phyloP scores from a whole-genome alignment of 1,139 yeast genomes.

The Sugiyamaella grinbergsii region DNA sequence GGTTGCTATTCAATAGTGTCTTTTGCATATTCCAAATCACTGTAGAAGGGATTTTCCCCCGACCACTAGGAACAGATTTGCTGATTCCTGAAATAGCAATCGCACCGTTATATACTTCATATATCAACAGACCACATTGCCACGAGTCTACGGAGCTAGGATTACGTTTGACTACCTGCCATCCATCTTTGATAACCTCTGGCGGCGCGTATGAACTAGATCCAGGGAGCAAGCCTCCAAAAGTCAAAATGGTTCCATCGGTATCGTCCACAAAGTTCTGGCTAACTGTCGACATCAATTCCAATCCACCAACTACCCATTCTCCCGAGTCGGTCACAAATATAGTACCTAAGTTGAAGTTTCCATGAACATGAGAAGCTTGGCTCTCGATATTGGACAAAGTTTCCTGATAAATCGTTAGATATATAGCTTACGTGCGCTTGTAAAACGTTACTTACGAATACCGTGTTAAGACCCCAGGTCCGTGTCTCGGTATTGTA shows the following conservation, averaged over 20 bases:
- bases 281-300: conserved; percentile 47
- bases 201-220: conserved; percentile 47
- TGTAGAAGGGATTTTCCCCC: conserved; percentile 32
- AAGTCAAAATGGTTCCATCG: conserved; percentile 34
- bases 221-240: conserved; percentile 42
- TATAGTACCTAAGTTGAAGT: conserved; percentile 58
- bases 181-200: conserved; percentile 49
- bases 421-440: not conserved
- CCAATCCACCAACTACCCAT: conserved; percentile 87
- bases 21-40: conserved; percentile 30
- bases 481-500: conserved; percentile 45
- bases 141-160: conserved; percentile 56
- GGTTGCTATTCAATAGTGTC: conserved; percentile 34
- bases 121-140: conserved; percentile 60
- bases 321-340: conserved; percentile 72
- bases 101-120: conserved; percentile 48
- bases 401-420: conserved; percentile 42
- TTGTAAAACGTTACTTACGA: conserved; percentile 17
- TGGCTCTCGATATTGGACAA: conserved; percentile 63
- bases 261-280: conserved; percentile 41
- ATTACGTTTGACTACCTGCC: conserved; percentile 47
- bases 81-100: conserved; percentile 27
- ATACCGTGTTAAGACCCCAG: conserved; percentile 56
- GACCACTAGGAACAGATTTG: conserved; percentile 20
- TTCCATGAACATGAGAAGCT: conserved; percentile 68